Base-by-base conservation (phyloP, 2,329 filamentous ascomycete species). In the Myriosclerotinia scirpicola region DNA sequence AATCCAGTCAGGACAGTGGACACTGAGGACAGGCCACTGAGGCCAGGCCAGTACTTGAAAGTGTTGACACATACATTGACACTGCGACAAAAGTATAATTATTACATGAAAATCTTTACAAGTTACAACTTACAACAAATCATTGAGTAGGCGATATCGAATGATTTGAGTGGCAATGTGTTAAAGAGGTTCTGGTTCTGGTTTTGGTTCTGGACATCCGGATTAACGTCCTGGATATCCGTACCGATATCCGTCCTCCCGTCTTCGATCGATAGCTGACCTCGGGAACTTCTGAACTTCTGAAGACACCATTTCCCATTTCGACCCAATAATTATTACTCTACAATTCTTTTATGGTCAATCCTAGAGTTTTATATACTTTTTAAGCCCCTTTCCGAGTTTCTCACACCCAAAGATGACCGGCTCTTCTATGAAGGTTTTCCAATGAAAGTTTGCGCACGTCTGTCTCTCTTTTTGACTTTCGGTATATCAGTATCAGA, bases 401-500 rank as follows among this genome's bases (percentile, higher is more conserved):
- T 22, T 9, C 46, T 26, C 42, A 59, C 42, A 59, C 48, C 56
- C 56, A 48, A 42, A 15, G 7, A 36, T 36, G 30, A 15, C 42
- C 15, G 17, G 15, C 42, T 17, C 14, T 42, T 8, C 8, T 26
- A 34, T 11, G 20, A 44, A 56, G 14, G n/a, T 44, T n/a, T 36
- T 59, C 17, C 30, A 30, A 30, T 22, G n/a, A 15, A 54, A 44
- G 66, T 55, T 55, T 64, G 15, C 26, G 38, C 42, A 67, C 58
- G 72, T 71, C 73, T 71, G 69, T 72, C 70, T 70, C 71, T 66
- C 68, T 61, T 60, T 67, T 70, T 72, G 69, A 70, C 65, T 64
- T 64, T 44, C 64, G 56, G 56, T 40, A 44, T 15, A 5, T 44
- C 44, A 34, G 63, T 65, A 67, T 70, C 69, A 54, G 55, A 68